Base-by-base conservation (phyloP, 495 filamentous ascomycete species). In the Aspergillus coremiiformis region DNA sequence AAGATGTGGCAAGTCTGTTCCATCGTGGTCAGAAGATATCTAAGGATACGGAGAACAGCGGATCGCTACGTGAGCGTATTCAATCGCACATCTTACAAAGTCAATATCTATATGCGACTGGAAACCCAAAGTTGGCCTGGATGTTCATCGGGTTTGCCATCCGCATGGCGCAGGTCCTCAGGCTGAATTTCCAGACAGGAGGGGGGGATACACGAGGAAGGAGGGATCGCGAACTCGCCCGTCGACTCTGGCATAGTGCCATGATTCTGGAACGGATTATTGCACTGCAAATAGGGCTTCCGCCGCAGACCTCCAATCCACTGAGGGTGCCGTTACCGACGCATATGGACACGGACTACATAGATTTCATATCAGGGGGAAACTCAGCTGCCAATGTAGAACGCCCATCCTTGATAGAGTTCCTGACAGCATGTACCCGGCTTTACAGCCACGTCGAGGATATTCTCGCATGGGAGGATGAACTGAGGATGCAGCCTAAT, bases 61-160 rank as follows among this genome's bases (percentile, higher is more conserved):
- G 37, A n/a, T 37, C n/a, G 2, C 35, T 24, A 4, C 22, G 47
- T 35, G 45, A 37, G 55, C 45, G 41, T 14, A 47, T 57, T 12
- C 54, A 63, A n/a, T 49, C 26, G 5, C 44, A 33, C 9, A 46
- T 60, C 5, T 37, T 63, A 8, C 60, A 60, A 33, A 41, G 49
- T 17, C 51, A 57, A 15, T 63, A 63, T 46, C 47, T 60, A 4
- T 50, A 60, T 15, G 42, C 54, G 3, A 57, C 42, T 2, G 56
- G 60, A 0, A 47, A 55, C 11, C 48, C 55, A n/a, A 44, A 26
- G 32, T 23, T 11, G 15, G 54, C 57, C 3, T 60, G 54, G 60
- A 32, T 45, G 10, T 23, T 49, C 4, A 26, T 55, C 14, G 52
- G 53, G 2, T 22, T 44, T 37, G 37, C 51, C 1, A 47, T 63